phyloP scores from a whole-genome alignment of 1,284 basidiomycete genomes.

The Pterula multifida region DNA sequence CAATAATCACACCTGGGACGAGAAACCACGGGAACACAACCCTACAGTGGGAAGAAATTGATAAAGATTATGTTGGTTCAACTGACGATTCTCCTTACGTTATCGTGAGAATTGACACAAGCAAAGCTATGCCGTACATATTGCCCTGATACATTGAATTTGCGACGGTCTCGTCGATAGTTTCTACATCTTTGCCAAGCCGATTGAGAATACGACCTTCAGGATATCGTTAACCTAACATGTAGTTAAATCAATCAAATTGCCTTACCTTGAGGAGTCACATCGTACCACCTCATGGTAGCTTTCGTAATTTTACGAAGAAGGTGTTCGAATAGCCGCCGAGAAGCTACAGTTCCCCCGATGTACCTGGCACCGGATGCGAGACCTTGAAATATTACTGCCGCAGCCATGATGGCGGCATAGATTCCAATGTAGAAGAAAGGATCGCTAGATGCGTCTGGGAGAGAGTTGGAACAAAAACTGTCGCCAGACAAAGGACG shows the following conservation, averaged over 20 bases:
- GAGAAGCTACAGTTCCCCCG: slow-evolving; percentile 48
- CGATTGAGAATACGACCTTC: slow-evolving; percentile 26
- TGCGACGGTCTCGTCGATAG: background rate
- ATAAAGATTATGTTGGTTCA: no score
- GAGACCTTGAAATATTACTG: slow-evolving; percentile 31
- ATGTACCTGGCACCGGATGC: slow-evolving; percentile 44
- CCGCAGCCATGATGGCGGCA: slow-evolving; percentile 38
- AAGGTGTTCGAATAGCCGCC: slow-evolving; percentile 39
- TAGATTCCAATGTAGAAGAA: slow-evolving; percentile 56
- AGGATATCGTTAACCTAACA: slow-evolving; percentile 24
- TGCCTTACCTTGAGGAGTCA: slow-evolving; percentile 37
- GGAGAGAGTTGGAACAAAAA: no score
- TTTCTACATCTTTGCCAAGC: slow-evolving; percentile 20
- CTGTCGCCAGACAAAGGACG: no score
- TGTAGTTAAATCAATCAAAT: slow-evolving; percentile 53
- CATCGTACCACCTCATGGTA: background rate
- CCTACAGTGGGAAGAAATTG: slow-evolving; percentile 13
- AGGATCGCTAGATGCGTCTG: slow-evolving; percentile 38
- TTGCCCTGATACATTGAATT: slow-evolving; percentile 19
- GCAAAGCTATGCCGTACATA: slow-evolving; percentile 11
- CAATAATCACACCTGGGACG: slow-evolving; percentile 41
- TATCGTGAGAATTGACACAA: slow-evolving; percentile 15
- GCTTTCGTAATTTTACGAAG: background rate
- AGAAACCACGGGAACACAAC: slow-evolving; percentile 49
- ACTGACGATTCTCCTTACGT: slow-evolving; percentile 34